A percentile compares a stretch with the other conserved stretches of the same genome.
phyloP scores from a whole-genome alignment of 805 yeast species.

The Candida nanaspora region DNA sequence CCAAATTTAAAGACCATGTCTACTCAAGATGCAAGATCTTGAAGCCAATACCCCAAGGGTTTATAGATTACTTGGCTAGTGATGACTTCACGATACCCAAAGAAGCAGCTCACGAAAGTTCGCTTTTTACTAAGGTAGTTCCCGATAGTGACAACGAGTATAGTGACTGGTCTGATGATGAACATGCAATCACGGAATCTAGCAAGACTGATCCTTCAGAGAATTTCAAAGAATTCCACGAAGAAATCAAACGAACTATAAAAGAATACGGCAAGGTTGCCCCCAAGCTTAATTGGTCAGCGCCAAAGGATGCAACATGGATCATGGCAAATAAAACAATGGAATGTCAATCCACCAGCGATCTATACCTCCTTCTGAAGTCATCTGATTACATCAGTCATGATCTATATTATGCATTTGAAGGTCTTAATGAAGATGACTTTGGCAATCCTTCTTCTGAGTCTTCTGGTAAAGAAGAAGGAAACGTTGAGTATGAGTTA shows the following conservation, averaged over 20 bases:
- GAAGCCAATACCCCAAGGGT: constrained; percentile 49
- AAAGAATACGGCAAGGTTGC: constrained; percentile 51
- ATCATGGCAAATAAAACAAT: constrained; percentile 71
- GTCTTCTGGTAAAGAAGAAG: too few relatives aligned
- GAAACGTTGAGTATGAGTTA: constrained; percentile 44
- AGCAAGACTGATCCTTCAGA: constrained; percentile 29
- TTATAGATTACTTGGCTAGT: constrained; percentile 50
- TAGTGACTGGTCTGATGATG: constrained; percentile 64
- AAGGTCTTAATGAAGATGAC: constrained; percentile 30
- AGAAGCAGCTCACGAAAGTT: constrained; percentile 28
- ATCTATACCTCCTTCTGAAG: constrained; percentile 72
- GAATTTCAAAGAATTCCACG: constrained; percentile 56
- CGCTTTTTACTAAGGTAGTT: constrained; percentile 22
- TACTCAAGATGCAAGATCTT: constrained; percentile 44
- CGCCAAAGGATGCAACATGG: constrained; percentile 95
- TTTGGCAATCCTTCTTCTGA: constrained; percentile 20
- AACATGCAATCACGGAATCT: constrained; percentile 14
- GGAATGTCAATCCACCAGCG: constrained; percentile 65
- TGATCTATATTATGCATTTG: constrained; percentile 71
- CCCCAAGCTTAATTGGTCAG: constrained; percentile 95
- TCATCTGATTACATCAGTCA: constrained; percentile 85
- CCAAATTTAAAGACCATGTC: constrained; percentile 36
- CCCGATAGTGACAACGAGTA: constrained; percentile 56
- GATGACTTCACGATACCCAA: constrained; percentile 66
- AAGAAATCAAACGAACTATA: constrained; percentile 39